Conservation (phyloP, 2,329 filamentous ascomycete species). For the Mollisia scopiformis region DNA sequence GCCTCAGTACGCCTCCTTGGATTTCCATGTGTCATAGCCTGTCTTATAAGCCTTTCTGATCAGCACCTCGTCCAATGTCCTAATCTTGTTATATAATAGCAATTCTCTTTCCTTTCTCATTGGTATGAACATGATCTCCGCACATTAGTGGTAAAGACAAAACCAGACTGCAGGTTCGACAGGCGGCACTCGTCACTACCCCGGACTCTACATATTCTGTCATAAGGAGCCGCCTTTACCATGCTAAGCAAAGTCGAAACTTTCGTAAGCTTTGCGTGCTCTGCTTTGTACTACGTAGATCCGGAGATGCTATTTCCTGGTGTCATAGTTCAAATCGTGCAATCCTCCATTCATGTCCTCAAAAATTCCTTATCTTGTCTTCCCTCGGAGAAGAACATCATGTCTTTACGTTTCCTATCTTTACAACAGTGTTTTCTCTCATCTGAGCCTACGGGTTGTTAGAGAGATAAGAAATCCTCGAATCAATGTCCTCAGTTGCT, state of each 20-base stretch:
- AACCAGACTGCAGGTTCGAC: not conserved
- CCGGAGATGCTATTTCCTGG: slow-evolving; percentile 27
- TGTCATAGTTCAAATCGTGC: slow-evolving; percentile 20
- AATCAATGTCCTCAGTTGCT: not conserved
- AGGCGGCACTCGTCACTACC: slow-evolving; percentile 4
- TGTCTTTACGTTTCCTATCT: slow-evolving; percentile 1
- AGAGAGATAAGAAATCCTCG: not conserved
- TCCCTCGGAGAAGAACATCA: not conserved
- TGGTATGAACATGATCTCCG: not conserved
- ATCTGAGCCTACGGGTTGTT: not conserved
- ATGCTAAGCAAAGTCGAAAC: not conserved
- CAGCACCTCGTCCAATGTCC: not conserved
- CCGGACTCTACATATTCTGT: slow-evolving; percentile 12
- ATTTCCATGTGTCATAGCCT: not conserved
- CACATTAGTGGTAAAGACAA: not conserved
- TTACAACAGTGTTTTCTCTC: not conserved
- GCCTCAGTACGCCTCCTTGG: not conserved
- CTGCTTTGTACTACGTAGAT: slow-evolving; percentile 10
- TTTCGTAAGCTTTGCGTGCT: not conserved
- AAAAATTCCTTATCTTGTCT: not conserved
- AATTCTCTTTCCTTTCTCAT: not conserved
- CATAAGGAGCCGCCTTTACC: slow-evolving; percentile 5
- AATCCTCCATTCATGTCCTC: not conserved
- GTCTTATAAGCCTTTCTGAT: not conserved
- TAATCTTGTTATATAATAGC: slow-evolving; percentile 4